Evolutionary conservation across 148 eudicot species (phyloP).

Genomic region (Suaeda aralocaspica): DNA sequence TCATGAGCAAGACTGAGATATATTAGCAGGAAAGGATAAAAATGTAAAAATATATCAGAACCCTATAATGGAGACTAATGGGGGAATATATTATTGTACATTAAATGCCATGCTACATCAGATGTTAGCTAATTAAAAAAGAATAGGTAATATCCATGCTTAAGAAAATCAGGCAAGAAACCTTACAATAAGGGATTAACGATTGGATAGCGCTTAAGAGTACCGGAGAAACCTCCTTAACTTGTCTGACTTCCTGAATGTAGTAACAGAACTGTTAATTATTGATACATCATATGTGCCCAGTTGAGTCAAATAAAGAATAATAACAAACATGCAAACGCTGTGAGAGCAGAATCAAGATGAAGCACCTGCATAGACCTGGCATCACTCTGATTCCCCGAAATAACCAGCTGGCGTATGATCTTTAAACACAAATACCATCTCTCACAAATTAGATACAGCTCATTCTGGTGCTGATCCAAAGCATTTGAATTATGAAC

Average conservation of each 20-base stretch:
- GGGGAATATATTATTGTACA: not conserved
- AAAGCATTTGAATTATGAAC: constrained; percentile 39
- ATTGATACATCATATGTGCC: constrained; percentile 2
- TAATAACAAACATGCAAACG: not conserved
- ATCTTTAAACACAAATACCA: constrained; percentile 94
- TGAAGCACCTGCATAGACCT: constrained; percentile 71
- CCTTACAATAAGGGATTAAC: constrained; percentile 80
- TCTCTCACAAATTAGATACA: constrained; percentile 78
- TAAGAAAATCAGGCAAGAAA: constrained; percentile 13
- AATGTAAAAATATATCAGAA: not conserved
- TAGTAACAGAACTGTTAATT: constrained; percentile 3
- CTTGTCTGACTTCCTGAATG: constrained; percentile 84
- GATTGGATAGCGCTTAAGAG: constrained; percentile 78
- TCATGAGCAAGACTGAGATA: not conserved
- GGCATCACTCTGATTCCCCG: constrained; percentile 83
- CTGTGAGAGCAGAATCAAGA: not conserved
- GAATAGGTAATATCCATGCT: constrained; percentile 4
- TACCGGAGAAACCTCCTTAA: constrained; percentile 78
- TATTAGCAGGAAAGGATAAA: not conserved
- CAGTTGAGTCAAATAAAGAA: constrained; percentile 18
- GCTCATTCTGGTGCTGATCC: constrained; percentile 59
- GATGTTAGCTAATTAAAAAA: not conserved
- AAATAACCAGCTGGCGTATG: constrained; percentile 67
- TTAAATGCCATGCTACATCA: not conserved
- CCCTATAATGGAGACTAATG: not conserved